Conservation (phyloP, 805 yeast species). For the Torulaspora delbrueckii region DNA sequence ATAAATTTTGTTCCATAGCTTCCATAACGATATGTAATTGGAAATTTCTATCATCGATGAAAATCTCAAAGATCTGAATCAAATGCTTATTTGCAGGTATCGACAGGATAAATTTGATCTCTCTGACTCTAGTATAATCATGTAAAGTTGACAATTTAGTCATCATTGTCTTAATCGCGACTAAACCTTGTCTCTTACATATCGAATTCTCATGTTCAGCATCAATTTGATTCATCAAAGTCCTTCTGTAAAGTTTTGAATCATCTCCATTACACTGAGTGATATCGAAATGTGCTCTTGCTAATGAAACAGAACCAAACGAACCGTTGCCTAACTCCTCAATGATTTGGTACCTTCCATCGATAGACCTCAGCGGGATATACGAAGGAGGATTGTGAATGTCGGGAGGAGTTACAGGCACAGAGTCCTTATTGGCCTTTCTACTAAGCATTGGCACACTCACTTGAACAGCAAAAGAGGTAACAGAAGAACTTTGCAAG, state of each 20-base stretch:
- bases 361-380: conserved; percentile 43
- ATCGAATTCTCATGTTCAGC: conserved; percentile 30
- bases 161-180: conserved; percentile 81
- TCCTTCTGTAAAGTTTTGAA: conserved; percentile 25
- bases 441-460: conserved; percentile 10
- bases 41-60: conserved; percentile 56
- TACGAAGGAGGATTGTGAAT: conserved; percentile 38
- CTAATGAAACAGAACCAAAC: conserved; percentile 67
- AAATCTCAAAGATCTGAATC: conserved; percentile 72
- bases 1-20: conserved; percentile 74
- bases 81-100: conserved; percentile 68
- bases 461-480: background rate
- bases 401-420: conserved; percentile 36
- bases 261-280: conserved; percentile 3
- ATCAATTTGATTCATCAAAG: conserved; percentile 44
- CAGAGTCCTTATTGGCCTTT: conserved; percentile 12
- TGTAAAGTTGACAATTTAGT: conserved; percentile 47
- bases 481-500: background rate
- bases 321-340: conserved; percentile 66
- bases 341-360: conserved; percentile 45
- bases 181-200: conserved; percentile 40
- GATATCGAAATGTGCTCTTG: conserved; percentile 41
- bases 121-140: conserved; percentile 58
- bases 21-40: conserved; percentile 85
- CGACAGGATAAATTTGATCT: conserved; percentile 58